Conservation (phyloP, 176 grass and related monocot genomes). For the Raddia distichophylla region DNA sequence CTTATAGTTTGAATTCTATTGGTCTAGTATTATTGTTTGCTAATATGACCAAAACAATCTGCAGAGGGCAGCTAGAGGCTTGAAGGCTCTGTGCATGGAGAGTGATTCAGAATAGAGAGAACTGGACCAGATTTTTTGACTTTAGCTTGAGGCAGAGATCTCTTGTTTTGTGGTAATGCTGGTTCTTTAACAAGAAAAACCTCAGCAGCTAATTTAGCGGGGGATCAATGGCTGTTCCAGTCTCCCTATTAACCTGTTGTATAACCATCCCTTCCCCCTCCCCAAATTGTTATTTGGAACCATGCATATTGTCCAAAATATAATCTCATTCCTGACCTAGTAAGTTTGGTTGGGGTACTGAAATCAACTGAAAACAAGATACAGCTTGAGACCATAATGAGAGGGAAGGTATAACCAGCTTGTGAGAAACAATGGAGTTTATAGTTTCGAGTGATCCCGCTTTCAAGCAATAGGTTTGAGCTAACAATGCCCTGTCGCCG, state of each 20-base stretch:
- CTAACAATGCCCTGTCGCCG: too few species aligned
- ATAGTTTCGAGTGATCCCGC: too few species aligned
- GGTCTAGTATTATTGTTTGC: not conserved
- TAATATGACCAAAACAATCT: conserved; percentile 25
- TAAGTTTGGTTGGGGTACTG: not conserved
- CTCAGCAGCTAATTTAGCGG: conserved; percentile 38
- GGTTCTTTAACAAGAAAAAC: conserved; percentile 32
- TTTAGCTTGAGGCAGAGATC: conserved; percentile 14
- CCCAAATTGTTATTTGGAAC: conserved; percentile 27
- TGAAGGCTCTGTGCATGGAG: conserved; percentile 93
- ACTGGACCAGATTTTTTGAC: conserved; percentile 29
- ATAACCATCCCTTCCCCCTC: not conserved
- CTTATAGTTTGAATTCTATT: not conserved
- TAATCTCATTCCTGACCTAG: conserved; percentile 4
- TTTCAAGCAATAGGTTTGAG: too few species aligned
- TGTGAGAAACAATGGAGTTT: too few species aligned
- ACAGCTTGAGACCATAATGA: too few species aligned
- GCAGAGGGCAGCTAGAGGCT: conserved; percentile 79
- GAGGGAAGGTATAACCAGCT: too few species aligned
- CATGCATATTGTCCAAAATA: not conserved
- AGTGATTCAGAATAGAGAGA: conserved; percentile 80
- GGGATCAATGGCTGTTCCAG: not conserved
- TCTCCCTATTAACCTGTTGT: conserved; percentile 5
- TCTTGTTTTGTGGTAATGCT: conserved; percentile 16
- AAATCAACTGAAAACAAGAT: not conserved